Conservation (phyloP, 2,329 filamentous ascomycete species). For the Trichoderma sp. region DNA sequence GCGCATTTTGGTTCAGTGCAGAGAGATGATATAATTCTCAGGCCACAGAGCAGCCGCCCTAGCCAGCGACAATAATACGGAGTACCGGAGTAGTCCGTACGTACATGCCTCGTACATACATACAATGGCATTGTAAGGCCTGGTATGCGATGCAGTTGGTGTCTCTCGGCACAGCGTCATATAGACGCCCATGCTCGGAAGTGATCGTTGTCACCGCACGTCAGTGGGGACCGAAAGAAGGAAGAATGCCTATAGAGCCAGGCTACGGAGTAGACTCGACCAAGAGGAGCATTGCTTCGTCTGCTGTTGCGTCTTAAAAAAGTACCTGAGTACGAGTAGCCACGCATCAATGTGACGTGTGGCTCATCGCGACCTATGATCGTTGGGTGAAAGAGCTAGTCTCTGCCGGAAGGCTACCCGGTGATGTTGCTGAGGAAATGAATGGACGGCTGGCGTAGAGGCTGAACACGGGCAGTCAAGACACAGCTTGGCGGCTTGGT, state of each 20-base stretch:
- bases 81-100: constrained; percentile 3
- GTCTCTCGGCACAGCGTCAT: constrained; percentile 6
- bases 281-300: background rate
- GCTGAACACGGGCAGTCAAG: constrained; percentile 13
- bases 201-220: background rate
- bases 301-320: background rate
- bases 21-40: constrained; percentile 1
- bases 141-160: background rate
- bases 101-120: background rate
- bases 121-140: background rate
- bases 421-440: constrained; percentile 18
- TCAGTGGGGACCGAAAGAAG: background rate
- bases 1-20: background rate
- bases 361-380: constrained; percentile 15
- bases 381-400: constrained; percentile 10
- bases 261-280: background rate
- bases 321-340: background rate
- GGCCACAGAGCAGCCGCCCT: background rate
- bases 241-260: background rate
- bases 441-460: constrained; percentile 15
- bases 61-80: background rate
- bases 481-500: constrained; percentile 9
- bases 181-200: background rate
- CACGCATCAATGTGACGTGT: constrained; percentile 6
- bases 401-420: constrained; percentile 17